Percentiles rank a stretch among this genome's conserved stretches.
These are phyloP conservation scores for Ajuga chamaepitys DNA, from an alignment of 257 asterid genomes.

Conservation along the genomic window DNA sequence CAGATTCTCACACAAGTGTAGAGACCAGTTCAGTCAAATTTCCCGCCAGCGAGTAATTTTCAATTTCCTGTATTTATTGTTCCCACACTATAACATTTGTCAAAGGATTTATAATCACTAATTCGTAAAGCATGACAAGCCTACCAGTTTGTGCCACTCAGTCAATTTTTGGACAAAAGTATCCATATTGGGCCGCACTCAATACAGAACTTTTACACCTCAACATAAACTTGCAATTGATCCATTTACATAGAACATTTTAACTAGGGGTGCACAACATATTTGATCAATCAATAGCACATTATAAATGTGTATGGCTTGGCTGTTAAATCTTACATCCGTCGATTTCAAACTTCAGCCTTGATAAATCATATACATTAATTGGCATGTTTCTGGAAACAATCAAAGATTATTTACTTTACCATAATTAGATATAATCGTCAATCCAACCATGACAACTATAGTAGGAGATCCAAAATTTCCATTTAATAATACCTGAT, in stretches of 20 bases:
- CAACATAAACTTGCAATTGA: background rate
- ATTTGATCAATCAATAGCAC: background rate
- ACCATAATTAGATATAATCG: background rate
- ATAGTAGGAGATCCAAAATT: background rate
- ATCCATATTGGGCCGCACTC: background rate
- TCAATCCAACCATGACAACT: background rate
- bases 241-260: background rate
- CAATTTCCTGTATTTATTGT: background rate
- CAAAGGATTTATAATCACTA: background rate
- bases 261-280: background rate
- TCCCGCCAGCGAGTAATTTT: background rate
- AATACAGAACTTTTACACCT: background rate
- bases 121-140: background rate
- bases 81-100: background rate
- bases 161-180: background rate
- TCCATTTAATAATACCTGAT: conserved; percentile 47
- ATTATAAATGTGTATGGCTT: background rate
- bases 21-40: background rate
- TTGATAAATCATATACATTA: background rate
- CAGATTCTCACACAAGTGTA: background rate
- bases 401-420: background rate
- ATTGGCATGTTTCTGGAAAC: background rate
- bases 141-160: background rate
- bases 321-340: background rate
- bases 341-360: background rate